Percentiles rank a stretch among this genome's conserved stretches.
Evolutionary conservation across 2,329 filamentous ascomycete species (phyloP).

Genomic region (Aspergillus pseudoviridinutans): DNA sequence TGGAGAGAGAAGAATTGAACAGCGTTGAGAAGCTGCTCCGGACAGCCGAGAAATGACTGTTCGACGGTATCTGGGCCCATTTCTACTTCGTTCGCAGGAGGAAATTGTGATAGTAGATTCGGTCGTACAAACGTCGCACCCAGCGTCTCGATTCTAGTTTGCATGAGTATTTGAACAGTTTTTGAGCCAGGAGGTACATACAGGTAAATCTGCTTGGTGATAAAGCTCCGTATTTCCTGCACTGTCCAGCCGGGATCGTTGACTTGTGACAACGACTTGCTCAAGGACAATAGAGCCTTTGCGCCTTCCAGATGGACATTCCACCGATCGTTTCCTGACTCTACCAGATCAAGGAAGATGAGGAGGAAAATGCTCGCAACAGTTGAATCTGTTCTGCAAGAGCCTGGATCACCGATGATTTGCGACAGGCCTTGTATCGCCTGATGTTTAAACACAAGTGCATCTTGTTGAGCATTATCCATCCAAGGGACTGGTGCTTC

Average conservation of each 20-base stretch:
- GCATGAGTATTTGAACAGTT: too few species aligned
- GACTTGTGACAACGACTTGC: conserved; percentile 5
- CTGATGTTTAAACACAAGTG: conserved; percentile 31
- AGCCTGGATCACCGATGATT: conserved; percentile 11
- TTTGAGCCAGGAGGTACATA: conserved; percentile 10
- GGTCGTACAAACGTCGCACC: conserved; percentile 32
- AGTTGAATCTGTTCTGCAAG: conserved; percentile 22
- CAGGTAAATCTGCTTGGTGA: conserved; percentile 29
- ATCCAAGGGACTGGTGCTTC: conserved; percentile 3
- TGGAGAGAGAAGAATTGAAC: conserved; percentile 25
- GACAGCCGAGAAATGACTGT: conserved; percentile 35
- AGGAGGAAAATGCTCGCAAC: conserved; percentile 34
- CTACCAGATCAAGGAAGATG: conserved; percentile 30
- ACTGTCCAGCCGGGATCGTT: conserved; percentile 24
- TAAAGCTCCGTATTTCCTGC: conserved; percentile 25
- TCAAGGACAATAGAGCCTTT: conserved; percentile 24
- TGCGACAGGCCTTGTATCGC: conserved; percentile 29
- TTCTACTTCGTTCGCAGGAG: conserved; percentile 10
- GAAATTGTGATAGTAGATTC: conserved; percentile 22
- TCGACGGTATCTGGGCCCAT: conserved; percentile 26
- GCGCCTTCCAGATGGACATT: conserved; percentile 31
- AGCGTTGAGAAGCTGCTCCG: conserved; percentile 27
- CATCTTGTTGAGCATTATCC: conserved; percentile 22
- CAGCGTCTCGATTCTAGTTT: conserved; percentile 29
- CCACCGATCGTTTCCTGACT: conserved; percentile 32